These are phyloP conservation scores for Colletotrichum salicis DNA, from an alignment of 2,329 filamentous ascomycete genomes.

Conservation along the genomic window DNA sequence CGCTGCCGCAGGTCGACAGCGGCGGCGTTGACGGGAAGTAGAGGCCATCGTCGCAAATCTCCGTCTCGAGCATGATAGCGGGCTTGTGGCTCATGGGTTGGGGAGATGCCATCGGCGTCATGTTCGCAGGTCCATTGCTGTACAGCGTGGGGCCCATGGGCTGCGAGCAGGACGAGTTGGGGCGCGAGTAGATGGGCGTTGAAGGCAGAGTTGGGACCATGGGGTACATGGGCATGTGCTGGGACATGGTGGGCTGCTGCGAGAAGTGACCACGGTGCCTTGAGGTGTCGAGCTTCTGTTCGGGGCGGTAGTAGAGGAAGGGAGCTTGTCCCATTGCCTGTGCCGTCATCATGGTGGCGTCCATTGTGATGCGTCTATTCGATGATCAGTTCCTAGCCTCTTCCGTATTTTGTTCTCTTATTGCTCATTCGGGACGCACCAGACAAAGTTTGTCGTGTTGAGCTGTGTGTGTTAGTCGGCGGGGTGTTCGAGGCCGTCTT, in stretches of 20 bases:
- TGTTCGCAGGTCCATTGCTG: slow-evolving; percentile 67
- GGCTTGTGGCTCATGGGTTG: slow-evolving; percentile 77
- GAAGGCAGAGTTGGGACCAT: slow-evolving; percentile 68
- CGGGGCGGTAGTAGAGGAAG: slow-evolving; percentile 89
- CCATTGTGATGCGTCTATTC: slow-evolving; percentile 65
- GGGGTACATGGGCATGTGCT: slow-evolving; percentile 64
- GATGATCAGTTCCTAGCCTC: slow-evolving; percentile 37
- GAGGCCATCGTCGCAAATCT: slow-evolving; percentile 72
- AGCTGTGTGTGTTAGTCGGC: slow-evolving; percentile 28
- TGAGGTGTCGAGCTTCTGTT: slow-evolving; percentile 73
- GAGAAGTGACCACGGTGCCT: slow-evolving; percentile 80
- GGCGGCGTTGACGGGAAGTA: slow-evolving; percentile 89
- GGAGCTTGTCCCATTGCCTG: slow-evolving; percentile 76
- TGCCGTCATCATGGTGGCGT: slow-evolving; percentile 65
- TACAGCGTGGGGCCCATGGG: slow-evolving; percentile 64
- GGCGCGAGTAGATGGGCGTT: slow-evolving; percentile 72
- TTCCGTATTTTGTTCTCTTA: not conserved
- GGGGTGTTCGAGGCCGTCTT: slow-evolving; percentile 19
- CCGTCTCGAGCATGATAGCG: slow-evolving; percentile 81
- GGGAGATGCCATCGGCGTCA: slow-evolving; percentile 82
- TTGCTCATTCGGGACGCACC: slow-evolving; percentile 43
- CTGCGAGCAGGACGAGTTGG: slow-evolving; percentile 73
- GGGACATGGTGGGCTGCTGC: slow-evolving; percentile 54
- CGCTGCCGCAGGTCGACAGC: slow-evolving; percentile 85
- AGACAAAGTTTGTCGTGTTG: slow-evolving; percentile 38